phyloP scores from a whole-genome alignment of 148 eudicot species.

The Selenicereus undatus region DNA sequence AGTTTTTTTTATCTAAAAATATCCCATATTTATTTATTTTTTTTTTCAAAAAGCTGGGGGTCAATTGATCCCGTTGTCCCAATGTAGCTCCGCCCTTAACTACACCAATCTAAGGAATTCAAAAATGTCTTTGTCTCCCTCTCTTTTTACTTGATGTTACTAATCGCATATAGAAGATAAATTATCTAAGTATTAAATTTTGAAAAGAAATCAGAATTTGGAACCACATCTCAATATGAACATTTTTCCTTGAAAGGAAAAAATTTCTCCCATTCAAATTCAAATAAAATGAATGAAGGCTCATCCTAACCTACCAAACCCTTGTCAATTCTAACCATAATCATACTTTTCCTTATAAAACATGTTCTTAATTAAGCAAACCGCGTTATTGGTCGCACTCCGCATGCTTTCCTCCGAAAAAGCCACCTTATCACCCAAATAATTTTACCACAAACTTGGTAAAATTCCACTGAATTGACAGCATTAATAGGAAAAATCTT shows the following conservation, averaged over 20 bases:
- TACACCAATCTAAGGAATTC: too few relatives aligned
- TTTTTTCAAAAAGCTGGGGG: too few relatives aligned
- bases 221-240: not conserved
- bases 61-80: too few relatives aligned
- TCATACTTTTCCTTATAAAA: not conserved
- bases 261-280: not conserved
- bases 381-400: not conserved
- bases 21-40: too few relatives aligned
- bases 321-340: not conserved
- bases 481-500: not conserved
- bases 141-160: not conserved
- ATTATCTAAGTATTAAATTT: not conserved
- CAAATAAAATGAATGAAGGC: not conserved
- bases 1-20: too few relatives aligned
- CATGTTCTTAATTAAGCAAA: not conserved
- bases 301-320: not conserved
- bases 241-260: not conserved
- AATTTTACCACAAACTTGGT: conserved; percentile 1
- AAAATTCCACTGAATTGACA: not conserved
- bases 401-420: not conserved
- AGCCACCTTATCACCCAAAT: not conserved
- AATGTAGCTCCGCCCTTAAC: too few relatives aligned
- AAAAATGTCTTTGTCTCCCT: too few relatives aligned
- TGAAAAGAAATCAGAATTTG: not conserved
- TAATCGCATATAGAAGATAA: not conserved